phyloP scores from a whole-genome alignment of 2,329 filamentous ascomycete species.

The Neurospora sp. region DNA sequence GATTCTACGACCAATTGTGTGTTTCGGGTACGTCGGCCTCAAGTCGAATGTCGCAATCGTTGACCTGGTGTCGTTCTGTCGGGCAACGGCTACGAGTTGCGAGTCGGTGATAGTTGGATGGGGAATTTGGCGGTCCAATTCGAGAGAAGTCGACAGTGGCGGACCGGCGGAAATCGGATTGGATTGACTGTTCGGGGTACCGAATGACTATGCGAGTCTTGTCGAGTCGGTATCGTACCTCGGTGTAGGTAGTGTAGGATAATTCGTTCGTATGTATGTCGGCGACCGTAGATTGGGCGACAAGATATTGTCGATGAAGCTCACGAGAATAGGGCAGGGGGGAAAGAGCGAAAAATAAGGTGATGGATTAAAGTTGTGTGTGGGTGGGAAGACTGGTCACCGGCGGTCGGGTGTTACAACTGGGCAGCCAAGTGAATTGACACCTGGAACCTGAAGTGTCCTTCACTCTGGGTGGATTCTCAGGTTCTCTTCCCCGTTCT shows the following conservation, averaged over 20 bases:
- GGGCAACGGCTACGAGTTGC: background rate
- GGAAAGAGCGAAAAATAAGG: background rate
- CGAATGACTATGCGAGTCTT: background rate
- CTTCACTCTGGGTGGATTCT: background rate
- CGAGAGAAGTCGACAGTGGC: background rate
- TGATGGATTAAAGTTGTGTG: background rate
- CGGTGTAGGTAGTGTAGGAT: background rate
- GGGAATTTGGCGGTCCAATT: background rate
- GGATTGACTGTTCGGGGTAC: background rate
- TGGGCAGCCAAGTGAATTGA: background rate
- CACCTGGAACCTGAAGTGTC: background rate
- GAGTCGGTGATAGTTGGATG: background rate
- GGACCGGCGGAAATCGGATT: background rate
- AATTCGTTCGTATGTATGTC: background rate
- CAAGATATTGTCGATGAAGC: background rate
- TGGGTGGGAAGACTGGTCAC: background rate
- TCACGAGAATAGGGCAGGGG: background rate
- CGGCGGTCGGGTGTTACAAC: background rate
- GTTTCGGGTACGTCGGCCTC: background rate
- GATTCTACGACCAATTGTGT: background rate
- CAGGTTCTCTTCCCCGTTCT: background rate
- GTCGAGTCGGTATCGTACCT: background rate
- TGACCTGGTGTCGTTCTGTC: background rate
- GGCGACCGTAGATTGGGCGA: background rate
- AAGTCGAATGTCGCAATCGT: background rate